Base-by-base conservation (phyloP, 768 basidiomycete genomes). In the Tephrocybe sp. region DNA sequence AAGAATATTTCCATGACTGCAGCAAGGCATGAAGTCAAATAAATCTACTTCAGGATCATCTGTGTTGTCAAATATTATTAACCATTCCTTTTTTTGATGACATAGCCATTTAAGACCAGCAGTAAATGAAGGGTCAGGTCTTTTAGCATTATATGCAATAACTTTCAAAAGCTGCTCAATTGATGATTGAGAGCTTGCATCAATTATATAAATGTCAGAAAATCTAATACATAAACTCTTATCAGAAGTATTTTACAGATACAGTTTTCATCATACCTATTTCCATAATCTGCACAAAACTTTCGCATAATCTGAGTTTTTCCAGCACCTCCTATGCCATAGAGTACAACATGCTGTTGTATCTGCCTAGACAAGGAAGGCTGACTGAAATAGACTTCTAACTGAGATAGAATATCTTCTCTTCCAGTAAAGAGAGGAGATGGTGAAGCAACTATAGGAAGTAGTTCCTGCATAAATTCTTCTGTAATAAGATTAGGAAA, bases 1-100 rank as follows among this genome's bases (percentile, higher is more conserved):
- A 3, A 53, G 16, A 23, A 53, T 49, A 39, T 48, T 53, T 4
- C 47, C 52, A 45, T 53, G 41, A 10, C 9, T 19, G n/a, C 47
- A 38, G 0, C 2, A 1, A 22, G 52, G 47, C 11, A 53, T 38
- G 7, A 13, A 44, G 11, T 33, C 2, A 10, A 5, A n/a, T 0
- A 53, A 17, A 20, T 48, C 30, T 2, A 26, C 7, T 7, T 26
- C 26, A 26, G 26, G 26, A 26, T 26, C 26, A 7, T 26, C 26
- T 26, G 26, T 43, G 4, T 5, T 23, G 17, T 5, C 17, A 11
- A 33, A 43, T 34, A 42, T 51, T 41, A 16, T 34, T 45, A 52
- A 16, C 51, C 45, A 48, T 34, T 42, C 35, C 30, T 20, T 17
- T 36, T n/a, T 35, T 16, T 45, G 33, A 20, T 42, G 5, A 39